phyloP scores from a whole-genome alignment of 2,329 filamentous ascomycete species.

The Aureobasidium pullulans region DNA sequence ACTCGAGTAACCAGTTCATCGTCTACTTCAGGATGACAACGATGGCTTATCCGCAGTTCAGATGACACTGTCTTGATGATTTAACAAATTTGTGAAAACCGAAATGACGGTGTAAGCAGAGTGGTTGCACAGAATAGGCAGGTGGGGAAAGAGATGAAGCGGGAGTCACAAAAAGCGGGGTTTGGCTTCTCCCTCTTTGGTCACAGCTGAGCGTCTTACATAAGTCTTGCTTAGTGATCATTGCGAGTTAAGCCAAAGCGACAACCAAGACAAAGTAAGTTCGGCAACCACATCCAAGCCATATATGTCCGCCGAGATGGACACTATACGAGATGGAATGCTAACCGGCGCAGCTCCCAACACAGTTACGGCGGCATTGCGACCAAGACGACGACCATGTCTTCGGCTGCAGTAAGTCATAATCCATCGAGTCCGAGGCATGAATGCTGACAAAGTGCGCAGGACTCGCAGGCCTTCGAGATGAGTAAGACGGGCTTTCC shows the following conservation, averaged over 20 bases:
- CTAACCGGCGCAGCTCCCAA: neutral
- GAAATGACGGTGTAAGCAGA: no score
- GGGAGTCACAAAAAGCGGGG: neutral
- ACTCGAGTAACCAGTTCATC: no score
- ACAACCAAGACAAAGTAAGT: constrained; percentile 8
- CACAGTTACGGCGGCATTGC: neutral
- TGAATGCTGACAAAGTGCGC: constrained; percentile 14
- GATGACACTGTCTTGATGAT: no score
- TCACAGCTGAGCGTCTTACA: neutral
- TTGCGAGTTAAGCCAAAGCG: constrained; percentile 3
- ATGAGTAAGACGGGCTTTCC: constrained; percentile 28
- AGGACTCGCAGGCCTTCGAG: constrained; percentile 29
- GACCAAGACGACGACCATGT: constrained; percentile 2
- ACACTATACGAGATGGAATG: neutral
- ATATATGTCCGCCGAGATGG: constrained; percentile 5
- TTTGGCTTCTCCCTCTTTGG: neutral
- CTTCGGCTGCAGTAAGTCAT: constrained; percentile 10
- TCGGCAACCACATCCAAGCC: neutral
- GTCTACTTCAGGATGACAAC: no score
- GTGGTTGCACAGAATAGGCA: neutral
- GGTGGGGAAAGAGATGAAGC: neutral
- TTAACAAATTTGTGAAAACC: no score
- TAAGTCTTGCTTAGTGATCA: constrained; percentile 13
- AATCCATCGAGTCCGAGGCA: no score
- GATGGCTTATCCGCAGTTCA: no score